Evolutionary conservation across 306 rosid species (phyloP).

Genomic region (Pyrus bretschneideri): DNA sequence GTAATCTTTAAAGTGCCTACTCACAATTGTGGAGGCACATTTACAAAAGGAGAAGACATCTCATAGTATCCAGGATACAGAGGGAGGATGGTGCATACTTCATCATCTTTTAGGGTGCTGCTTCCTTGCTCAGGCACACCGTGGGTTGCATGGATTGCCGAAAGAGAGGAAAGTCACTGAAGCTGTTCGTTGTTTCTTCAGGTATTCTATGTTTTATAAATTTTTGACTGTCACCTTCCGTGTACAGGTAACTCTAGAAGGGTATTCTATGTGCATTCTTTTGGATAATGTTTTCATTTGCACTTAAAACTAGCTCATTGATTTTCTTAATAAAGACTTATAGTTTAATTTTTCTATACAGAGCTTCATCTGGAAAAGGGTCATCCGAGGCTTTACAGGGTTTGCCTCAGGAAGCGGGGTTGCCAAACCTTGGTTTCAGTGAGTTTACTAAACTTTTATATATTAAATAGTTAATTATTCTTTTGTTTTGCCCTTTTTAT

Average conservation of each 20-base stretch:
- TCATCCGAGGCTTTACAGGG: slow-evolving; percentile 76
- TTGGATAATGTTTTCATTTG: neutral
- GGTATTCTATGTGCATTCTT: neutral
- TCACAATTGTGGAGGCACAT: slow-evolving; percentile 61
- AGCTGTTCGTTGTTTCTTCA: slow-evolving; percentile 86
- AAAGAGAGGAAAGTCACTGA: slow-evolving; percentile 73
- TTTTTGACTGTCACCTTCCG: neutral
- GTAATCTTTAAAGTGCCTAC: slow-evolving; percentile 51
- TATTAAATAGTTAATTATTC: slow-evolving; percentile 4
- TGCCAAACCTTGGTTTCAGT: slow-evolving; percentile 55
- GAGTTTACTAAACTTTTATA: slow-evolving; percentile 27
- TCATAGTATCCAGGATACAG: slow-evolving; percentile 68
- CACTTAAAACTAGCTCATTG: neutral
- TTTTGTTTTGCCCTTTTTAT: neutral
- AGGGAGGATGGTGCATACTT: slow-evolving; percentile 82
- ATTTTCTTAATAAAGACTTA: neutral
- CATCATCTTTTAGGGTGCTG: slow-evolving; percentile 92
- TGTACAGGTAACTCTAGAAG: neutral
- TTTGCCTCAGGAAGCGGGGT: slow-evolving; percentile 56
- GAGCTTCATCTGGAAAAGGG: slow-evolving; percentile 79
- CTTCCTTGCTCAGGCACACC: slow-evolving; percentile 76
- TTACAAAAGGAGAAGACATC: slow-evolving; percentile 75
- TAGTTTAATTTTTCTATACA: slow-evolving; percentile 31
- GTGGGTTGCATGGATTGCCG: slow-evolving; percentile 51
- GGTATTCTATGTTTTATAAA: slow-evolving; percentile 34